Evolutionary conservation across 768 basidiomycete species (phyloP).

Genomic region (Royoungia palumana): DNA sequence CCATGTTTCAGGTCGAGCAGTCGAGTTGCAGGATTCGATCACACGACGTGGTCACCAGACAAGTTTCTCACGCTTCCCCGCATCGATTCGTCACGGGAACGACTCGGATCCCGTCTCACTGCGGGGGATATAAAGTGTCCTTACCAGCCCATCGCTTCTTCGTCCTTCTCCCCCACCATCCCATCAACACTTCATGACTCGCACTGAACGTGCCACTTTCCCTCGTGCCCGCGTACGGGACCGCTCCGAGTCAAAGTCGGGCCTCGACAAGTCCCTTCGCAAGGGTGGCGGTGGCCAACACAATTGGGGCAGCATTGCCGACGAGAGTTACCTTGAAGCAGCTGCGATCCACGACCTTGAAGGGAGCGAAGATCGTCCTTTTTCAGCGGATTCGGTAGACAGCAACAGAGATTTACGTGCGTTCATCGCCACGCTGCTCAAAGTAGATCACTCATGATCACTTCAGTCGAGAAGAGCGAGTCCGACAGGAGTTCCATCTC

Average conservation of each 20-base stretch:
- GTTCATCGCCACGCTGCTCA: neutral
- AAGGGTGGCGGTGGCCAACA: slow-evolving; percentile 80
- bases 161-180: neutral
- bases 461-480: slow-evolving; percentile 25
- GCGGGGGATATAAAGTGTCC: slow-evolving; percentile 22
- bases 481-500: slow-evolving; percentile 40
- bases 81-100: slow-evolving; percentile 4
- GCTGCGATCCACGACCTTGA: slow-evolving; percentile 50
- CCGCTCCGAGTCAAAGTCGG: slow-evolving; percentile 76
- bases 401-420: slow-evolving; percentile 21
- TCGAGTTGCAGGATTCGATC: neutral
- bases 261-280: slow-evolving; percentile 65
- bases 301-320: slow-evolving; percentile 77
- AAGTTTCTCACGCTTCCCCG: slow-evolving; percentile 31
- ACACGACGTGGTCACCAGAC: slow-evolving; percentile 7
- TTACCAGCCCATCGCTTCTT: neutral
- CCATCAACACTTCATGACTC: slow-evolving; percentile 56
- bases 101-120: neutral
- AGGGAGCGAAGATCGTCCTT: slow-evolving; percentile 39
- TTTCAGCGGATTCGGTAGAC: slow-evolving; percentile 31
- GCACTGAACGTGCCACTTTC: slow-evolving; percentile 69
- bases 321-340: slow-evolving; percentile 61
- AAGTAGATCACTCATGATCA: slow-evolving; percentile 5
- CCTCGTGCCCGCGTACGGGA: slow-evolving; percentile 73
- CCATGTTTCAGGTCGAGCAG: slow-evolving; percentile 1